A percentile compares a stretch with the other conserved stretches of the same genome.
Evolutionary conservation across 1,284 basidiomycete species (phyloP).

Genomic region (Ceratobasidium papillatum): DNA sequence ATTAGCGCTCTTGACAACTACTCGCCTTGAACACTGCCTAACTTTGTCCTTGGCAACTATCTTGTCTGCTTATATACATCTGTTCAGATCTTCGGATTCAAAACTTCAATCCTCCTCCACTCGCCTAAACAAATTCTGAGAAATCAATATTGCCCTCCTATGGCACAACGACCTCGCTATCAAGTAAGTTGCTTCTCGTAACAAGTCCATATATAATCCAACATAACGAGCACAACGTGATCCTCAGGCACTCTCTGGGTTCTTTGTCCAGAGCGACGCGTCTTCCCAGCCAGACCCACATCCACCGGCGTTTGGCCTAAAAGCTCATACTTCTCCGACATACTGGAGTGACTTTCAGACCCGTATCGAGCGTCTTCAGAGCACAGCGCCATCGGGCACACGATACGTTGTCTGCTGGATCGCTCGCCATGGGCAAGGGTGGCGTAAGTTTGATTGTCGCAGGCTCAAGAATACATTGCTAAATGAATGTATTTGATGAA

Average conservation of each 20-base stretch:
- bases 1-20: neutral
- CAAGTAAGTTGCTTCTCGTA: slow-evolving; percentile 4
- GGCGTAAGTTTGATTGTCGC: slow-evolving; percentile 56
- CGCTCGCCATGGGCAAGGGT: slow-evolving; percentile 77
- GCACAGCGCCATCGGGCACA: slow-evolving; percentile 51
- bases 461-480: neutral
- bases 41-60: neutral
- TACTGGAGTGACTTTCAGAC: slow-evolving; percentile 64
- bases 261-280: slow-evolving; percentile 52
- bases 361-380: slow-evolving; percentile 60
- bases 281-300: slow-evolving; percentile 47
- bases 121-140: neutral
- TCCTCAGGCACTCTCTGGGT: slow-evolving; percentile 53
- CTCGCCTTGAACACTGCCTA: slow-evolving; percentile 25
- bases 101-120: neutral
- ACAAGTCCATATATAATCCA: no score
- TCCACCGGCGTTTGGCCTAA: slow-evolving; percentile 68
- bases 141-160: neutral
- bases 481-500: neutral
- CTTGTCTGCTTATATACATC: neutral
- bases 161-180: slow-evolving; percentile 4
- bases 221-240: neutral
- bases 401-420: slow-evolving; percentile 72
- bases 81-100: neutral
- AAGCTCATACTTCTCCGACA: slow-evolving; percentile 57